Base-by-base conservation (phyloP, 306 rosid genomes). In the Oxytropis ochrocephala region DNA sequence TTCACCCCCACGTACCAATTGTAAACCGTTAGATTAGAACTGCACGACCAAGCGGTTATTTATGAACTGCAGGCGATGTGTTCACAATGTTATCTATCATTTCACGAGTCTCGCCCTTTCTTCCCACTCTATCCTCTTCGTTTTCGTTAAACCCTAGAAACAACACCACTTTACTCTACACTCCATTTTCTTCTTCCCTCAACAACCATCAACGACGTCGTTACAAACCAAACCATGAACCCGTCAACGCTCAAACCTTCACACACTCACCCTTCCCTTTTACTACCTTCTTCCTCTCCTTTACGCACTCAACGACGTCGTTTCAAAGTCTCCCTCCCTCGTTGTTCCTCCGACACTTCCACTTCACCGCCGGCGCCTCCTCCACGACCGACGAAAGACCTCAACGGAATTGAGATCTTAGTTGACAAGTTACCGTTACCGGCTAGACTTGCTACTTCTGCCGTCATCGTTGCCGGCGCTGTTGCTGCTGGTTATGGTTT, bases 401-500 rank as follows among this genome's bases (percentile, higher is more conserved):
- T 95, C 32, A 81, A 79, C 0, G 99, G 99, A 14, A 61, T 95
- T 7, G 92, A 94, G 41, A 78, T 87, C 4, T 36, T 95, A 4
- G 95, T 87, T 9, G 96, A 82, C 76, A 81, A 70, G 30, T 48
- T 95, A 0, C 74, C 97, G 4, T 91, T 91, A 68, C 95, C 96
- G 13, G 59, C 84, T 0, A 78, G 99, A 32, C 53, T 91, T 1
- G 99, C 87, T 0, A 80, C 80, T 30, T 95, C 99, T 2, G 99
- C 88, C 5, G 53, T 95, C 57, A 46, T 95, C 41, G 55, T 95
- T 0, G 95, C 95, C 24, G 92, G 96, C 11, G 96, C 97, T 6
- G 77, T 78, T 0, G 95, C 95, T 0, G 99, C 97, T 1, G 99
- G 99, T 0, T 89, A 87, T 43, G 96, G 99, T 19, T 43, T 95